phyloP scores from a whole-genome alignment of 2,329 filamentous ascomycete genomes.

The Ambrosiella cleistominuta region DNA sequence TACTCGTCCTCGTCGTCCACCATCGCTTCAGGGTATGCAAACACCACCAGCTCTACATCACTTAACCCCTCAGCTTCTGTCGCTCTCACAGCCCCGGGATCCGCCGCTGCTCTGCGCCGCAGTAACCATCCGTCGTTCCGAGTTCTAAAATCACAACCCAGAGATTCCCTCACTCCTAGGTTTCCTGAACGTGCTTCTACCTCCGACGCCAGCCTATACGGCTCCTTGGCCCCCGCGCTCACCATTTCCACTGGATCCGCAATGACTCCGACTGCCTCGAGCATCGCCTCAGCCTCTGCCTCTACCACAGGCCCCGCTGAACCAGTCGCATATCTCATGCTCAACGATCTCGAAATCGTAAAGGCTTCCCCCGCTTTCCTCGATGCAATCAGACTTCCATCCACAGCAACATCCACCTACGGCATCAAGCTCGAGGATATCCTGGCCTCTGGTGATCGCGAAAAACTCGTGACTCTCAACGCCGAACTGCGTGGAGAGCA shows the following conservation, averaged over 20 bases:
- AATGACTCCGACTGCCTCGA: constrained; percentile 18
- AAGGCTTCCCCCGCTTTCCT: constrained; percentile 38
- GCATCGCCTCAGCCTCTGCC: constrained; percentile 20
- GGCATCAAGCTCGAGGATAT: constrained; percentile 37
- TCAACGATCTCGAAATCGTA: constrained; percentile 36
- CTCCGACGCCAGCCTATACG: constrained; percentile 32
- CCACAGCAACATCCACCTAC: constrained; percentile 26
- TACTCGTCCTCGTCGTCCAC: constrained; percentile 9
- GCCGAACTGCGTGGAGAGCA: constrained; percentile 40
- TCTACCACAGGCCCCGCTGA: constrained; percentile 27
- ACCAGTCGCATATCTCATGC: constrained; percentile 39
- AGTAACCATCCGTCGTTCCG: constrained; percentile 21
- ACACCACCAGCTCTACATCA: neutral
- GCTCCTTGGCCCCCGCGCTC: constrained; percentile 16
- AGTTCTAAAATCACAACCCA: constrained; percentile 36
- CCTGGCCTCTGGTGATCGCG: constrained; percentile 32
- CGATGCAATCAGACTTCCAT: constrained; percentile 34
- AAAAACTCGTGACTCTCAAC: constrained; percentile 33
- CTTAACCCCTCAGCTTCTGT: constrained; percentile 18
- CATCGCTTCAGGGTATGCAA: constrained; percentile 23
- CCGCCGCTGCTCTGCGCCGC: neutral
- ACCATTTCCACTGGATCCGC: neutral
- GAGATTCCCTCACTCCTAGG: constrained; percentile 29
- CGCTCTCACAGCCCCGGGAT: neutral
- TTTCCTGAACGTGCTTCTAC: constrained; percentile 33